phyloP scores from a whole-genome alignment of 1,284 basidiomycete species.

The Xerocomus minutiporus region DNA sequence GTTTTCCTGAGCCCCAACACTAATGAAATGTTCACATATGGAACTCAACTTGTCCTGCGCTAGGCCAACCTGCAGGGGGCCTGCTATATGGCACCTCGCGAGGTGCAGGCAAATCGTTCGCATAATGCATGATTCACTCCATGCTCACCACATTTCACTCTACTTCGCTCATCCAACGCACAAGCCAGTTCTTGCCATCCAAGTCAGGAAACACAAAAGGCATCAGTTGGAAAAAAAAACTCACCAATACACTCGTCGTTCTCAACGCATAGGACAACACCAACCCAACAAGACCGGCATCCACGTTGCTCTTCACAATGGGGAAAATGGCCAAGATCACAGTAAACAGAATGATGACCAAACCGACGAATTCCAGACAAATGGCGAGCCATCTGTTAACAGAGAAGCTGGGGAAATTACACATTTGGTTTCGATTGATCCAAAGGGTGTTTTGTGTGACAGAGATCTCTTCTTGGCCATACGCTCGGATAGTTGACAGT shows the following conservation, averaged over 20 bases:
- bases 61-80: conserved; percentile 69
- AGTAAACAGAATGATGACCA: conserved; percentile 74
- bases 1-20: conserved; percentile 37
- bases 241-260: conserved; percentile 70
- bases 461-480: conserved; percentile 70
- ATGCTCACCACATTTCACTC: conserved; percentile 55
- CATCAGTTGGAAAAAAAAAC: conserved; percentile 13
- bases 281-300: conserved; percentile 89
- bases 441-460: conserved; percentile 73
- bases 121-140: conserved; percentile 67
- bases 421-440: conserved; percentile 81
- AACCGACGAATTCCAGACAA: conserved; percentile 77
- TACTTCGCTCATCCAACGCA: conserved; percentile 84
- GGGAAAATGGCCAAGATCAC: conserved; percentile 72
- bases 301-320: conserved; percentile 68
- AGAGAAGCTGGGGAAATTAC: conserved; percentile 67
- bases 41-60: conserved; percentile 73
- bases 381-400: conserved; percentile 81
- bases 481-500: conserved; percentile 88
- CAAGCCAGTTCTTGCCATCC: conserved; percentile 72
- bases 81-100: conserved; percentile 63
- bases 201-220: not conserved
- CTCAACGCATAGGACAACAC: conserved; percentile 84
- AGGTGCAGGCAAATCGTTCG: conserved; percentile 58
- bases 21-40: conserved; percentile 34